Percentiles rank a stretch among this genome's conserved stretches.
These are phyloP conservation scores for Candida ulmi DNA, from an alignment of 805 yeast species.

Conservation along the genomic window DNA sequence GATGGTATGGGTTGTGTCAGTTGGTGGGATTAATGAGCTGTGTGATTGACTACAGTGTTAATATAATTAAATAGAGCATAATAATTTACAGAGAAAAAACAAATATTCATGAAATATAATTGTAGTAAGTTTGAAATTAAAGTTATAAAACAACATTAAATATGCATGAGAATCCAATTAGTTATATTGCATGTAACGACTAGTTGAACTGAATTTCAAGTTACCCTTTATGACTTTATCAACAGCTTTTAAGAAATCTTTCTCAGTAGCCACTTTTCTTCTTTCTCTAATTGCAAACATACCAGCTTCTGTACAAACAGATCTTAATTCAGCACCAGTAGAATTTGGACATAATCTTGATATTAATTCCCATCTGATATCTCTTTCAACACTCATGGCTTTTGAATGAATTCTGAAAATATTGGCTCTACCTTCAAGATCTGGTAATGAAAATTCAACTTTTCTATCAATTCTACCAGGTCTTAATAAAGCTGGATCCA, in stretches of 20 bases:
- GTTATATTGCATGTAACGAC: conserved; percentile 98
- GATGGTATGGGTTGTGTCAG: conserved; percentile 96
- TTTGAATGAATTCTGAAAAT: conserved; percentile 96
- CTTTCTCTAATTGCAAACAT: conserved; percentile 99
- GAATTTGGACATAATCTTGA: conserved; percentile 97
- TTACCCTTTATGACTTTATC: conserved; percentile 98
- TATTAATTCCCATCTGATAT: conserved; percentile 97
- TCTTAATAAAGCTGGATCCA: conserved; percentile 95
- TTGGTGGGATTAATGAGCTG: conserved; percentile 95
- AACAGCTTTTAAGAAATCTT: conserved; percentile 95
- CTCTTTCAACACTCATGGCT: conserved; percentile 96
- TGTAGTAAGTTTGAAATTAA: no score
- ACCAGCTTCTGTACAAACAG: conserved; percentile 99
- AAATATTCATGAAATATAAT: not conserved
- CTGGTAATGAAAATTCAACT: conserved; percentile 95
- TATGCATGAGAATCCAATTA: no score
- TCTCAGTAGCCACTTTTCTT: conserved; percentile 96
- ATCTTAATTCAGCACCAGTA: conserved; percentile 97
- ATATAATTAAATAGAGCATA: no score
- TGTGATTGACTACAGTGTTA: no score
- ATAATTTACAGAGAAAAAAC: not conserved
- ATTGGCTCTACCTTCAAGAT: conserved; percentile 95
- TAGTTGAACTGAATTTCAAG: conserved; percentile 93
- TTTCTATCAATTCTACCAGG: conserved; percentile 99
- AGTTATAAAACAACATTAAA: no score